A percentile compares a stretch with the other conserved stretches of the same genome.
Evolutionary conservation across 768 basidiomycete genomes (phyloP).

Genomic region (Mrakia blollopis): DNA sequence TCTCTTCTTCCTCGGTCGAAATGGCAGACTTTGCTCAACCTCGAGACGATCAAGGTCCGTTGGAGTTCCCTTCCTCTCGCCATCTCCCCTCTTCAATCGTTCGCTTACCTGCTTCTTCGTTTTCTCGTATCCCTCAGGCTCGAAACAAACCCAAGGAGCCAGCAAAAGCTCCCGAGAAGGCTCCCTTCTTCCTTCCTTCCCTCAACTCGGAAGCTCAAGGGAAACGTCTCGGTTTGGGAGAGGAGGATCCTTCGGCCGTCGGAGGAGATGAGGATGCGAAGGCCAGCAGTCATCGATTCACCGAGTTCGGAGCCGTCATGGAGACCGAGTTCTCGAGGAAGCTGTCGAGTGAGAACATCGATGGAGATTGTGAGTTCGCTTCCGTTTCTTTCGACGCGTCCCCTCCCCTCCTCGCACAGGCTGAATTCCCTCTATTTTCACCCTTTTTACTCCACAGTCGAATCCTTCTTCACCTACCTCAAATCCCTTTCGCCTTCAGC

Average conservation of each 20-base stretch:
- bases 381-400: not conserved
- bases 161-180: slow-evolving; percentile 88
- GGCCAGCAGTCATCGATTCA: slow-evolving; percentile 23
- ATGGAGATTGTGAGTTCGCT: slow-evolving; percentile 64
- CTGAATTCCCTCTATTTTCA: not conserved
- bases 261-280: slow-evolving; percentile 47
- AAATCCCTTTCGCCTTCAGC: slow-evolving; percentile 86
- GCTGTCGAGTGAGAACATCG: slow-evolving; percentile 54
- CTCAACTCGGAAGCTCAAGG: slow-evolving; percentile 64
- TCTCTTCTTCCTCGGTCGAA: slow-evolving; percentile 84
- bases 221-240: slow-evolving; percentile 66
- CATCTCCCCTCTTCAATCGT: not conserved
- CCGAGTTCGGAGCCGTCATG: slow-evolving; percentile 33
- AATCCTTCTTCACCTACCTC: slow-evolving; percentile 72
- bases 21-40: slow-evolving; percentile 95
- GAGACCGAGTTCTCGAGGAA: slow-evolving; percentile 63
- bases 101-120: no score
- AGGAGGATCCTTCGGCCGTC: slow-evolving; percentile 50
- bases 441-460: slow-evolving; percentile 51
- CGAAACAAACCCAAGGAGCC: slow-evolving; percentile 95
- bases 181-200: slow-evolving; percentile 95
- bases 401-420: not conserved
- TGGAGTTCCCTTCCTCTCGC: not conserved
- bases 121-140: slow-evolving; percentile 53
- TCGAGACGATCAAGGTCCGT: slow-evolving; percentile 81